Evolutionary conservation across 164 flowering plant species (phyloP).

Genomic region (Chloranthus sessilifolius): DNA sequence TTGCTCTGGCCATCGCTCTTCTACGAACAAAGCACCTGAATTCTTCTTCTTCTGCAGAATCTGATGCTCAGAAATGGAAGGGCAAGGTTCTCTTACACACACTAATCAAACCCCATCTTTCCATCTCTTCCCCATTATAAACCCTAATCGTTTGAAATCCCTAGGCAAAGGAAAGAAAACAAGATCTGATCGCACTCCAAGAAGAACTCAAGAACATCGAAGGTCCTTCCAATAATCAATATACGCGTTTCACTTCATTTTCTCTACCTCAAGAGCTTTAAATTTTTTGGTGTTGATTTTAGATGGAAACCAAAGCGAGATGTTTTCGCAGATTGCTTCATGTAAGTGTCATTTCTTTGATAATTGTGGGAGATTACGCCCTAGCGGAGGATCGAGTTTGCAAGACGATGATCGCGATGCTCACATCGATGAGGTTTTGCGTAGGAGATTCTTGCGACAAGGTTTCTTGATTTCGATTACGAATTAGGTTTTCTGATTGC

Average conservation of each 20-base stretch:
- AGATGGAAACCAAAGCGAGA: slow-evolving; percentile 58
- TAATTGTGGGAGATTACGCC: slow-evolving; percentile 42
- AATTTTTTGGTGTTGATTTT: too few relatives aligned
- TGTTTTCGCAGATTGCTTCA: slow-evolving; percentile 51
- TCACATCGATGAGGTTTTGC: slow-evolving; percentile 52
- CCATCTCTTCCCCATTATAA: background rate
- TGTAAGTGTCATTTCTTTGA: slow-evolving; percentile 93
- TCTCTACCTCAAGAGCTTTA: too few relatives aligned
- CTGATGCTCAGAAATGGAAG: slow-evolving; percentile 72
- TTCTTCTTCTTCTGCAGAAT: slow-evolving; percentile 23
- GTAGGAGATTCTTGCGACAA: slow-evolving; percentile 80
- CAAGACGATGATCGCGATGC: slow-evolving; percentile 20
- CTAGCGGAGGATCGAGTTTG: slow-evolving; percentile 13
- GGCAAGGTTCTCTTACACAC: slow-evolving; percentile 42
- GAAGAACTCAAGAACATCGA: slow-evolving; percentile 67
- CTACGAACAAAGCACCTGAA: slow-evolving; percentile 45
- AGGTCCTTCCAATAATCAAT: too few relatives aligned
- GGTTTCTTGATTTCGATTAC: slow-evolving; percentile 38
- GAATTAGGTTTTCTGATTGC: background rate
- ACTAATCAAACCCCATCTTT: slow-evolving; percentile 6
- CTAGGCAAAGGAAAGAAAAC: slow-evolving; percentile 87
- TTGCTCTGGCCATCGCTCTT: slow-evolving; percentile 68
- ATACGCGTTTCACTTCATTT: too few relatives aligned
- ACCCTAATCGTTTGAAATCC: slow-evolving; percentile 6
- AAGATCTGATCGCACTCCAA: slow-evolving; percentile 54